Base-by-base conservation (phyloP, 2,329 filamentous ascomycete genomes). In the Orbilia javanica region DNA sequence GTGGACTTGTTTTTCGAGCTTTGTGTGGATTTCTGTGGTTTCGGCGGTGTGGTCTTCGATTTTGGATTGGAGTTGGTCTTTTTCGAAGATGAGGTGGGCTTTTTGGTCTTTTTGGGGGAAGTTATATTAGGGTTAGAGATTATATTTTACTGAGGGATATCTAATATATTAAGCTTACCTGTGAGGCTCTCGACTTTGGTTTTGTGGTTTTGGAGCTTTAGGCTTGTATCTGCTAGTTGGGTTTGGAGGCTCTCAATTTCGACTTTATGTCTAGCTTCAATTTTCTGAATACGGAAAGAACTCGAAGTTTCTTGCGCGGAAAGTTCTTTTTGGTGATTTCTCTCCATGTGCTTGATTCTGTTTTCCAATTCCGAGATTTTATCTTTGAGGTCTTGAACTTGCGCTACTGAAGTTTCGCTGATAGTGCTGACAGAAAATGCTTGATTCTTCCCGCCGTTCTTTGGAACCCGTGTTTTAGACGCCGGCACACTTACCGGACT, bases 1-100 rank as follows among this genome's bases (percentile, higher is more conserved):
- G 1, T 34, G 20, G 7, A 3, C 6, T 8, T 50, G n/a, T 6
- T 39, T 7, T n/a, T 25, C 15, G n/a, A 31, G 22, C 39, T 25
- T 52, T 7, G 42, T 25, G 11, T 66, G 48, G 36, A 48, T n/a
- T 5, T 5, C 10, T 8, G 36, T 20, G 7, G 22, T 42, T 44
- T 34, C 22, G 7, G 20, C 25, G 22, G 39, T 27, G 10, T 18
- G 8, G 7, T 53, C 31, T 44, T 68, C 48, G 1, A 55, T 4
- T n/a, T 68, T 68, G 31, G 20, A 44, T 18, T 68, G 34, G 3
- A 55, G 20, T 44, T 68, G 64, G 18, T 57, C 48, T 29, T 55
- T 57, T 27, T 68, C 48, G 20, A 42, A 42, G 11, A 57, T 31
- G 4, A 44, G 39, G 6, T 18, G 25, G 11, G 50, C 18, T 31